A percentile compares a stretch with the other conserved stretches of the same genome.
Evolutionary conservation across 139 green algal species (phyloP).

Genomic region (Closterium sp.): DNA sequence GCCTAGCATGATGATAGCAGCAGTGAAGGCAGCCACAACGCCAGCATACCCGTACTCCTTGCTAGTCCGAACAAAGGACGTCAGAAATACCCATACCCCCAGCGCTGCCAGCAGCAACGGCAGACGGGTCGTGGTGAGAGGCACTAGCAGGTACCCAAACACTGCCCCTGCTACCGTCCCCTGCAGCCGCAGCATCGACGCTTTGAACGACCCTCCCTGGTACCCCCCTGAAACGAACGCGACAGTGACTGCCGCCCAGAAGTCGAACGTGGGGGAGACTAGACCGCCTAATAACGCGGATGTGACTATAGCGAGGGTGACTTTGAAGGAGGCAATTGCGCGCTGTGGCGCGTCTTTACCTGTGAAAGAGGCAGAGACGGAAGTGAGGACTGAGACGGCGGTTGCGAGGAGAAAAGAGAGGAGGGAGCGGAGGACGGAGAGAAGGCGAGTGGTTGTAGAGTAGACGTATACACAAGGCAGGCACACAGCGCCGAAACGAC

Average conservation of each 20-base stretch:
- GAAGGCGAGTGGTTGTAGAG: not conserved
- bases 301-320: constrained; percentile 15
- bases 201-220: constrained; percentile 21
- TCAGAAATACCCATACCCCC: constrained; percentile 5
- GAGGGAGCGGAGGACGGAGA: no score
- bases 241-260: constrained; percentile 24
- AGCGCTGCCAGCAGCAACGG: not conserved
- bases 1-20: constrained; percentile 32
- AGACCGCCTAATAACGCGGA: not conserved
- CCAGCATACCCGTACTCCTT: constrained; percentile 13
- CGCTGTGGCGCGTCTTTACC: not conserved
- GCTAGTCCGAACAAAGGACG: not conserved
- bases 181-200: constrained; percentile 2
- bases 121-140: not conserved
- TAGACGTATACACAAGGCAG: not conserved
- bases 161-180: constrained; percentile 26
- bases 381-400: not conserved
- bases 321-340: constrained; percentile 4
- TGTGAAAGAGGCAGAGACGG: not conserved
- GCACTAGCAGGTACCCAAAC: constrained; percentile 23
- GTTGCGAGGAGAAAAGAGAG: not conserved
- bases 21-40: constrained; percentile 36
- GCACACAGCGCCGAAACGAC: not conserved
- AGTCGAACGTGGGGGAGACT: not conserved
- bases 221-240: constrained; percentile 8